Evolutionary conservation across 2,329 filamentous ascomycete genomes (phyloP).

Genomic region (Exophiala spinifera): DNA sequence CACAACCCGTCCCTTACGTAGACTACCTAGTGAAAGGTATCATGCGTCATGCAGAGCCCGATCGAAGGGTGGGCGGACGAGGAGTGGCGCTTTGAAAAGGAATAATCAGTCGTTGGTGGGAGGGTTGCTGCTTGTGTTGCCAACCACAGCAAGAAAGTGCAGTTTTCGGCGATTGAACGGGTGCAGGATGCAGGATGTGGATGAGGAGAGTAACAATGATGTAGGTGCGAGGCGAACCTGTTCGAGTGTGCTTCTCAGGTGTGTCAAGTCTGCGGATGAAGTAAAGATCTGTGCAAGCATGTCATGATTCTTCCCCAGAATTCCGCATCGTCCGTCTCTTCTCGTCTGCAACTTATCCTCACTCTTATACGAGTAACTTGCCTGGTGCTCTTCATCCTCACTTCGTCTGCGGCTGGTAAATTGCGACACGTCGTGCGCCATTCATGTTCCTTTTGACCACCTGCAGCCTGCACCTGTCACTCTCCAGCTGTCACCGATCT

Average conservation of each 20-base stretch:
- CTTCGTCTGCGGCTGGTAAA: background rate
- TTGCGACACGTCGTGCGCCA: conserved; percentile 2
- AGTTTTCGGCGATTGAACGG: conserved; percentile 10
- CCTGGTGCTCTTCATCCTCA: background rate
- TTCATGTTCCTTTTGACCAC: background rate
- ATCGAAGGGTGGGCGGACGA: conserved; percentile 1
- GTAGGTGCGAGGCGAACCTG: too few species aligned
- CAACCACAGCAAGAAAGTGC: conserved; percentile 16
- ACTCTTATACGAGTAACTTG: background rate
- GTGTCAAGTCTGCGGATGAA: too few species aligned
- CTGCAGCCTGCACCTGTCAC: background rate
- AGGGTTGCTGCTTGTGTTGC: conserved; percentile 10
- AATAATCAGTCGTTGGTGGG: background rate
- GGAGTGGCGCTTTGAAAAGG: conserved; percentile 4
- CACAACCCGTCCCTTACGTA: background rate
- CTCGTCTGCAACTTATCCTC: too few species aligned
- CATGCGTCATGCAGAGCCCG: background rate
- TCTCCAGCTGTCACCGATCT: background rate
- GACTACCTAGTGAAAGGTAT: background rate
- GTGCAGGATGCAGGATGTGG: background rate
- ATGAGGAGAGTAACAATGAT: background rate
- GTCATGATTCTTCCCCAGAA: background rate
- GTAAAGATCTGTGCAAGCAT: background rate
- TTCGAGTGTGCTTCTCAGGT: too few species aligned
- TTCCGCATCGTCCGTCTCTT: background rate